Base-by-base conservation (phyloP, 176 grass and related monocot species). In the Secale cereale region DNA sequence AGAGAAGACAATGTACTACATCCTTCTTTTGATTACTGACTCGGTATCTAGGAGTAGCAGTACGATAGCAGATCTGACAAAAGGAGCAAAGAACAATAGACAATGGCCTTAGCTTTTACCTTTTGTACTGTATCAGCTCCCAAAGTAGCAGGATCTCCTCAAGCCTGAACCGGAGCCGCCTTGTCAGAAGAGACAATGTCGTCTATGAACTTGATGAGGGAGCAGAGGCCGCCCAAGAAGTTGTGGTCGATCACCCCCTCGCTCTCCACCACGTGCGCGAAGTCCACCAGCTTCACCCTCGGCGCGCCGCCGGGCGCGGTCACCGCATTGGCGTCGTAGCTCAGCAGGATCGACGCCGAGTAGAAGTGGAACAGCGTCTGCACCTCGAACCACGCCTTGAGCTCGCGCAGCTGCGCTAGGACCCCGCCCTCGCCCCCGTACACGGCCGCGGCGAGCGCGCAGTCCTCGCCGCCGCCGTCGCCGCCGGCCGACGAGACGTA, bases 361-460 rank as follows among this genome's bases (percentile, higher is more conserved):
- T 95, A 95, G 84, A 98, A 98, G 68, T 92, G 93, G 93, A 92
- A 98, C 29, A 98, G 12, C 13, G 93, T 94, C 75, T 98, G 91
- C 84, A 86, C 88, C 74, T 95, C 93, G 72, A 98, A 98, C 97
- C 97, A 98, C 48, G 80, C 82, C 88, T 95, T 98, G 4, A 98
- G 86, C 81, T 98, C 90, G 16, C 67, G 52, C 83, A 98, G 81
- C 87, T 95, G 93, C 26, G 91, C 88, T 29, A 98, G 28, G 59
- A 98, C 79, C 2, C 91, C 91, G 8, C 86, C 85, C 15, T 89
- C 65, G 5, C 91, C 90, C 20, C 86, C 93, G 52, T 95, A 94
- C 25, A 98, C 90, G 12, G 74, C 90, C 27, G 86, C 71, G 0
- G 86, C 87, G 31, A 94, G 85, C 48, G 78, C 83, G 81, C 89